Evolutionary conservation across 2,329 filamentous ascomycete genomes (phyloP).

Genomic region (Pseudogymnoascus sp.): DNA sequence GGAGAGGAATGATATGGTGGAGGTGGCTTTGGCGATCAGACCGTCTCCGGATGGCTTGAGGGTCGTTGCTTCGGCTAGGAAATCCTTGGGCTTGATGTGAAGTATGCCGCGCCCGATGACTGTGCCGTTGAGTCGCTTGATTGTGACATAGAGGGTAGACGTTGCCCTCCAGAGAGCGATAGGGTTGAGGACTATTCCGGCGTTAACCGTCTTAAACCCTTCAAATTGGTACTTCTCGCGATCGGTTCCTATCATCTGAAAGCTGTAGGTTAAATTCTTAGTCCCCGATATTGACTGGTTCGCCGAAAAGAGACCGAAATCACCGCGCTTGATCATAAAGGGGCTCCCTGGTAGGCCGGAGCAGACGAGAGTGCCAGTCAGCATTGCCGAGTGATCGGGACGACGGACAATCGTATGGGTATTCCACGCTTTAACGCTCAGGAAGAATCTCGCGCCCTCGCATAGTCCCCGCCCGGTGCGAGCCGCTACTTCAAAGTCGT

Average conservation of each 20-base stretch:
- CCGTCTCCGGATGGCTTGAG: slow-evolving; percentile 42
- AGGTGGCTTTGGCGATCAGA: slow-evolving; percentile 36
- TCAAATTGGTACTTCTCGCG: slow-evolving; percentile 48
- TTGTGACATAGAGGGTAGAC: slow-evolving; percentile 52
- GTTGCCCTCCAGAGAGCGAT: slow-evolving; percentile 52
- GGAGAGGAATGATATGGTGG: slow-evolving; percentile 42
- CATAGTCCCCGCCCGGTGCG: slow-evolving; percentile 44
- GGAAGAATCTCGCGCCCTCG: slow-evolving; percentile 49
- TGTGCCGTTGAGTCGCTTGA: slow-evolving; percentile 36
- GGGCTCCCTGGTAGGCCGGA: slow-evolving; percentile 46
- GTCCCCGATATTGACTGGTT: slow-evolving; percentile 48
- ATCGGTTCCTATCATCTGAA: slow-evolving; percentile 48
- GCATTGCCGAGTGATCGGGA: slow-evolving; percentile 41
- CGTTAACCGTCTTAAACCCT: slow-evolving; percentile 54
- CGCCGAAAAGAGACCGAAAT: slow-evolving; percentile 48
- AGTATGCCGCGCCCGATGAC: slow-evolving; percentile 53
- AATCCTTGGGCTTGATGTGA: slow-evolving; percentile 44
- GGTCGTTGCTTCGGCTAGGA: slow-evolving; percentile 46
- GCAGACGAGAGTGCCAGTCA: slow-evolving; percentile 53
- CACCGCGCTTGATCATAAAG: slow-evolving; percentile 50
- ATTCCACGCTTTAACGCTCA: slow-evolving; percentile 49
- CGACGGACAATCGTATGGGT: slow-evolving; percentile 39
- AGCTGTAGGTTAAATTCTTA: slow-evolving; percentile 51
- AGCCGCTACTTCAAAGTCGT: slow-evolving; percentile 46
- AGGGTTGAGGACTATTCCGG: slow-evolving; percentile 48